Percentiles rank a stretch among this genome's conserved stretches.
These are phyloP conservation scores for Teratosphaeria nubilosa DNA, from an alignment of 2,329 filamentous ascomycete species.

Conservation along the genomic window DNA sequence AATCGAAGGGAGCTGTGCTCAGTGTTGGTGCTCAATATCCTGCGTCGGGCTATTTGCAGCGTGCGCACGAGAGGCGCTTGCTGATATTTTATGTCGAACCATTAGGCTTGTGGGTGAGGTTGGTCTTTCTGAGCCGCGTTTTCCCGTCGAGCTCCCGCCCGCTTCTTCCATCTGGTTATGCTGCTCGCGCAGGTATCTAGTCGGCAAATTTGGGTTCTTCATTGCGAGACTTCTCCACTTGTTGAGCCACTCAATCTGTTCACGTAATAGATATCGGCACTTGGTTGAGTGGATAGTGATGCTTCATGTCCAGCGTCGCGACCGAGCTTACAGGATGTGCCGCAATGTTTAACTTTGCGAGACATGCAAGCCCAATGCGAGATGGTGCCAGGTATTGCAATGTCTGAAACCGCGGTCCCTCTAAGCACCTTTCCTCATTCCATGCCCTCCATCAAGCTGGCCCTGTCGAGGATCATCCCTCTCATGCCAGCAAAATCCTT, in stretches of 20 bases:
- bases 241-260: neutral
- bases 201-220: no score
- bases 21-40: neutral
- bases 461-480: constrained; percentile 82
- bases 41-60: neutral
- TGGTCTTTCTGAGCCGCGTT: neutral
- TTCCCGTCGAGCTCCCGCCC: neutral
- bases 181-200: neutral
- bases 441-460: constrained; percentile 91
- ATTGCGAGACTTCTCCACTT: neutral
- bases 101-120: neutral
- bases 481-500: constrained; percentile 72
- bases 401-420: neutral
- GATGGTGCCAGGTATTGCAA: neutral
- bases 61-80: neutral
- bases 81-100: neutral
- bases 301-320: neutral
- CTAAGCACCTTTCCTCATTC: constrained; percentile 35
- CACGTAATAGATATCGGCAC: no score
- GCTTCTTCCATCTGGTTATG: neutral
- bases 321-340: neutral
- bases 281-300: neutral
- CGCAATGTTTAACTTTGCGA: neutral
- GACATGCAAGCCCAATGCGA: no score
- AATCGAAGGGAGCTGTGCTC: neutral